phyloP scores from a whole-genome alignment of 352 stramenopile species.

The Blastocystis sp. region DNA sequence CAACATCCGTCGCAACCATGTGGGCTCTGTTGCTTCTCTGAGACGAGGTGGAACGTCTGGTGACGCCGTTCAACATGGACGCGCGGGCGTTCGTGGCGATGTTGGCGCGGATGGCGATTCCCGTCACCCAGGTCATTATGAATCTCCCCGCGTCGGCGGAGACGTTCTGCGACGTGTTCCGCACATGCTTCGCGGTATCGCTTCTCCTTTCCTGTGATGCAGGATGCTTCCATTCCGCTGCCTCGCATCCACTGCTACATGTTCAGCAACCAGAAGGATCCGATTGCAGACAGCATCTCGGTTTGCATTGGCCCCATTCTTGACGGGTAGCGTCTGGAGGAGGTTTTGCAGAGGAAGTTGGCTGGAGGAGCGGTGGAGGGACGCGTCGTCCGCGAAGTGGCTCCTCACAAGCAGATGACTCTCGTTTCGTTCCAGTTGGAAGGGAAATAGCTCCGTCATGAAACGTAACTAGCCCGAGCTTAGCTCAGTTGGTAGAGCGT shows the following conservation, averaged over 20 bases:
- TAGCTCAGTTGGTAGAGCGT: background rate
- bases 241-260: slow-evolving; percentile 52
- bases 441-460: background rate
- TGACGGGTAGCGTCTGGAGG: slow-evolving; percentile 64
- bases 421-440: slow-evolving; percentile 72
- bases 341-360: slow-evolving; percentile 65
- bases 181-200: background rate
- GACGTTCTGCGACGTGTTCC: slow-evolving; percentile 62
- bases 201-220: background rate
- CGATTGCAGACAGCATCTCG: slow-evolving; percentile 68
- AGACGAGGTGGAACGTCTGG: slow-evolving; percentile 54
- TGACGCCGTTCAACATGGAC: slow-evolving; percentile 70
- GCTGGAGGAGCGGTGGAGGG: slow-evolving; percentile 63
- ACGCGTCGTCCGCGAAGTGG: slow-evolving; percentile 72
- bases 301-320: slow-evolving; percentile 59
- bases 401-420: slow-evolving; percentile 76
- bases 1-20: slow-evolving; percentile 71
- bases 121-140: slow-evolving; percentile 74
- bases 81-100: slow-evolving; percentile 68
- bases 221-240: background rate
- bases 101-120: slow-evolving; percentile 65
- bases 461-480: background rate
- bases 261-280: slow-evolving; percentile 59
- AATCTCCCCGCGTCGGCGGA: slow-evolving; percentile 74
- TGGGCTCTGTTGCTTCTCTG: slow-evolving; percentile 58